Evolutionary conservation across 768 basidiomycete species (phyloP).

Genomic region (Tylopilus vinaceipallidus): DNA sequence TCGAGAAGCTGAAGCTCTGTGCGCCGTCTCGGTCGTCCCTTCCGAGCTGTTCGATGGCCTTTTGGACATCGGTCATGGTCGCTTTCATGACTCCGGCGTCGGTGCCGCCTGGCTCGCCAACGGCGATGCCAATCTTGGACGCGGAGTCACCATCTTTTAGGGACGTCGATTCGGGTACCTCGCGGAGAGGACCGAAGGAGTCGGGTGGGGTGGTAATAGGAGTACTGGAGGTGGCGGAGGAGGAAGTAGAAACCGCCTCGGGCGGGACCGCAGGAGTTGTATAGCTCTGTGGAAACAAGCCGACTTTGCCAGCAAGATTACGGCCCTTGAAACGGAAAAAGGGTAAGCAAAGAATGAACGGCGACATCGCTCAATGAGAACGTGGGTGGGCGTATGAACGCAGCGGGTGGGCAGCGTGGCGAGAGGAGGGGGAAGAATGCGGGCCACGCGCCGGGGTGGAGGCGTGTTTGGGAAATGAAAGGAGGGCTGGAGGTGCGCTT

Average conservation of each 20-base stretch:
- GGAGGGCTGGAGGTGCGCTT: conserved; percentile 3
- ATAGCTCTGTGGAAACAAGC: conserved; percentile 90
- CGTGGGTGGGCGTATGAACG: conserved; percentile 14
- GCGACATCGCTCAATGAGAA: conserved; percentile 21
- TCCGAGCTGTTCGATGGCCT: conserved; percentile 86
- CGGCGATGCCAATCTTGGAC: conserved; percentile 28
- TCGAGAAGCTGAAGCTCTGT: conserved; percentile 77
- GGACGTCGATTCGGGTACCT: conserved; percentile 45
- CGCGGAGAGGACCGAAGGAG: conserved; percentile 43
- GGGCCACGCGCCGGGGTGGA: conserved; percentile 7
- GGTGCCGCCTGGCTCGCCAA: conserved; percentile 20
- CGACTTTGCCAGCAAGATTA: conserved; percentile 76
- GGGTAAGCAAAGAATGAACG: conserved; percentile 25
- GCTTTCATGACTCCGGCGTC: conserved; percentile 73
- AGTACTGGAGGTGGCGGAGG: conserved; percentile 26
- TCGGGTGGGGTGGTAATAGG: conserved; percentile 21
- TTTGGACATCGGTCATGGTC: conserved; percentile 87
- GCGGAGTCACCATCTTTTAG: conserved; percentile 23
- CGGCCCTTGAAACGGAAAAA: conserved; percentile 57
- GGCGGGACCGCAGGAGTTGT: conserved; percentile 60
- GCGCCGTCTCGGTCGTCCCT: conserved; percentile 53
- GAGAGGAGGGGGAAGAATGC: neutral
- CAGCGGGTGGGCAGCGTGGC: conserved; percentile 9
- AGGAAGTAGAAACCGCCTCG: conserved; percentile 23
- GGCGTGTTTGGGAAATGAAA: conserved; percentile 11